These are phyloP conservation scores for Xylaria palmicola DNA, from an alignment of 495 filamentous ascomycete species.

Conservation along the genomic window DNA sequence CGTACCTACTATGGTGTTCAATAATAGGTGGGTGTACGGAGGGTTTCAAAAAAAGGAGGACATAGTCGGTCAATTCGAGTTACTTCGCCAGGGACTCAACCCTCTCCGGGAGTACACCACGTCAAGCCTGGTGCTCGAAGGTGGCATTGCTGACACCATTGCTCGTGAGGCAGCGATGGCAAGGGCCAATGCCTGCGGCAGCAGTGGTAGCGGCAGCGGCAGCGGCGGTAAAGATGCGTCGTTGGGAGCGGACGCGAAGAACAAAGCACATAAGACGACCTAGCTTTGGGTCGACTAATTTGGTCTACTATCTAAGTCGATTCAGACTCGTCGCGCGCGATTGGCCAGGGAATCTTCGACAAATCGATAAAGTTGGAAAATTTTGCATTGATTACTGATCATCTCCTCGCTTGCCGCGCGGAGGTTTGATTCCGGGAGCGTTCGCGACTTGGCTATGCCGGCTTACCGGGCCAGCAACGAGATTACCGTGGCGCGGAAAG, in stretches of 20 bases:
- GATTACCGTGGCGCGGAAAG: neutral
- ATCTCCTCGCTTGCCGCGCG: neutral
- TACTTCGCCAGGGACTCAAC: conserved; percentile 21
- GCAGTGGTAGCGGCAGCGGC: neutral
- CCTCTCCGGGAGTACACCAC: conserved; percentile 11
- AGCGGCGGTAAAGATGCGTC: neutral
- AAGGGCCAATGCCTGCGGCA: neutral
- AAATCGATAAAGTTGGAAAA: neutral
- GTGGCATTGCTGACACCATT: conserved; percentile 11
- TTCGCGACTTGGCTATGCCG: neutral
- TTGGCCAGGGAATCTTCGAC: neutral
- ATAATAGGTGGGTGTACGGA: conserved; percentile 64
- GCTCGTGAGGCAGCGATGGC: conserved; percentile 7
- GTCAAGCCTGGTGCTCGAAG: conserved; percentile 14
- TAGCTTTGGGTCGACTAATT: neutral
- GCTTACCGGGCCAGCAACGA: conserved; percentile 1
- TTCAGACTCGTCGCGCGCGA: neutral
- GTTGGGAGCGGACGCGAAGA: neutral
- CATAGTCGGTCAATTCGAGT: conserved; percentile 45
- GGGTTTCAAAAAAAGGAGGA: conserved; percentile 61
- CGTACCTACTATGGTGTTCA: conserved; percentile 74
- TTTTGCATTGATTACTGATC: conserved; percentile 15
- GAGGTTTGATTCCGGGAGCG: neutral
- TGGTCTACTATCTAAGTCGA: neutral
- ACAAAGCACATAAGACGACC: neutral